Evolutionary conservation across 2,329 filamentous ascomycete genomes (phyloP), one percentile per base, ranked within the genome.

Genomic region (Xylariaceae sp.): DNA sequence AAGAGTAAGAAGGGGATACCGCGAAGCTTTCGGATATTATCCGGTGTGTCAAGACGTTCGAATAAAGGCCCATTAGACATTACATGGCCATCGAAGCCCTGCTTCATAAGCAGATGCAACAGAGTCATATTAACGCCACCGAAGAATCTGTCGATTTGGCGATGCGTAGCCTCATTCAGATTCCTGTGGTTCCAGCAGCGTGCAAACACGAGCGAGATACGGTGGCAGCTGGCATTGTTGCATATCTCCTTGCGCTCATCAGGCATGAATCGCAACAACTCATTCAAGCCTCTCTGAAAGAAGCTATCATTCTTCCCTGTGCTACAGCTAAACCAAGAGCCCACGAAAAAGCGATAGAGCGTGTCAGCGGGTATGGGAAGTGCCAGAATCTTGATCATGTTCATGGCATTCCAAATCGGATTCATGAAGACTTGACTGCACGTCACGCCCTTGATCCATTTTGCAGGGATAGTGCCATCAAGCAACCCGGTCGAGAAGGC

Each of bases 171-270:
- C 68, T 81, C 80, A 69, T 86, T 87, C 31, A 87, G 75, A 64
- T 87, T 87, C 3, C 60, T 64, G 66, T 88, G 84, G 61, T 78
- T 83, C 83, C 83, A 88, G 67, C 75, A 81, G 55, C 81, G 77
- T 34, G 83, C 84, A 58, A 86, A 87, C 13, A 82, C 75, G 19
- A 87, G 69, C 5, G 75, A 76, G 48, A 74, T 73, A 14, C 84
- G 77, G 67, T 87, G 84, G 69, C 84, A 88, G 47, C 75, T 74
- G 2, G 80, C 78, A 55, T 77, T 84, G 63, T 74, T 80, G 71
- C 84, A 88, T 2, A 83, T 73, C 68, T 88, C 84, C 22, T 70
- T 67, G 9, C 74, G 69, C 11, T 69, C 66, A 41, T 78, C 76
- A 0, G 83, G 83, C 60, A 83, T 80, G 45, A 86, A 74, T 1